These are phyloP conservation scores for Yamadazyma taylorii DNA, from an alignment of 1,139 yeast genomes.

Conservation along the genomic window DNA sequence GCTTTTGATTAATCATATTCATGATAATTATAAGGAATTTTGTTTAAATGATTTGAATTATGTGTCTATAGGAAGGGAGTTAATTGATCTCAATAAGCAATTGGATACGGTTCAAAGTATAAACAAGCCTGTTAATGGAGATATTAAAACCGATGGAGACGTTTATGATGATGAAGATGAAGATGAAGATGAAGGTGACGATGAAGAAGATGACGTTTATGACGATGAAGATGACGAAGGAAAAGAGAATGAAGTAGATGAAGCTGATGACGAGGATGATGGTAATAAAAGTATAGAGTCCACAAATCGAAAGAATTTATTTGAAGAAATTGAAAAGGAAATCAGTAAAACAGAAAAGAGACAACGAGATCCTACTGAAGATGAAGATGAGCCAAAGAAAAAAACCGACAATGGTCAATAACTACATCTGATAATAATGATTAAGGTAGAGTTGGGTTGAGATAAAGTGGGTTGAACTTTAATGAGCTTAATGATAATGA, in stretches of 20 bases:
- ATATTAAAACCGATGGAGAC: slow-evolving; percentile 16
- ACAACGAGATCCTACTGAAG: slow-evolving; percentile 5
- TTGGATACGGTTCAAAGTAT: slow-evolving; percentile 8
- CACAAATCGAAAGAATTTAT: slow-evolving; percentile 15
- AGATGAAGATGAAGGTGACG: slow-evolving; percentile 14
- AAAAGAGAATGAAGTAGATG: slow-evolving; percentile 11
- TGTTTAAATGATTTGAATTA: slow-evolving; percentile 31
- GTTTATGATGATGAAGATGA: slow-evolving; percentile 9
- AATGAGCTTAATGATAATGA: slow-evolving; percentile 5
- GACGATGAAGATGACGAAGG: slow-evolving; percentile 8
- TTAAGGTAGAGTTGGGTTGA: too few species aligned
- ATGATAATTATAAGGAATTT: slow-evolving; percentile 38
- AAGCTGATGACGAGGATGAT: slow-evolving; percentile 7
- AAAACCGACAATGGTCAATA: background rate
- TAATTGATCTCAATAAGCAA: slow-evolving; percentile 17
- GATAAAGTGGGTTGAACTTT: background rate
- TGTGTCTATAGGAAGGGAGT: slow-evolving; percentile 34
- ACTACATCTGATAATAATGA: too few species aligned
- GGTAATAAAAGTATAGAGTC: slow-evolving; percentile 6
- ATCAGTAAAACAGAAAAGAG: slow-evolving; percentile 12
- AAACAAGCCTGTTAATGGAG: slow-evolving; percentile 7
- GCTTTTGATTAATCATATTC: slow-evolving; percentile 50
- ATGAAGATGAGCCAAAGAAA: slow-evolving; percentile 6
- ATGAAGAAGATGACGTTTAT: slow-evolving; percentile 6
- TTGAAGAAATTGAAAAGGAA: slow-evolving; percentile 20